Conservation (phyloP, 129 eudicot genomes). For the Calendula officinalis region DNA sequence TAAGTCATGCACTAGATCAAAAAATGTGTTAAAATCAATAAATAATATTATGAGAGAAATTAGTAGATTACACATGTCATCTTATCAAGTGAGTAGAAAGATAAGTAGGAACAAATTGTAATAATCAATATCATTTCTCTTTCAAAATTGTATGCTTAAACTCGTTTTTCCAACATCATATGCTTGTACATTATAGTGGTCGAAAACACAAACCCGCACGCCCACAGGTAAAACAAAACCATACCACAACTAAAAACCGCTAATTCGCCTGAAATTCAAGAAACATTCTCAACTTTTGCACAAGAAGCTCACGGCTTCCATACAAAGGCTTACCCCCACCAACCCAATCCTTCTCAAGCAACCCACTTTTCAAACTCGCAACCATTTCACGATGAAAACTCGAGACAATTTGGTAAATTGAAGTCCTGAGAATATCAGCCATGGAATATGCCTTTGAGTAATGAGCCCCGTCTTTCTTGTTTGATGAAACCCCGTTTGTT, state of each 20-base stretch:
- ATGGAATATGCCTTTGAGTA: constrained; percentile 67
- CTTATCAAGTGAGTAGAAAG: too few relatives aligned
- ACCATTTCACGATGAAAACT: constrained; percentile 71
- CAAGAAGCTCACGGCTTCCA: constrained; percentile 69
- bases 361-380: constrained; percentile 60
- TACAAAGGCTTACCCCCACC: constrained; percentile 45
- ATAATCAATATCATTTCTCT: too few relatives aligned
- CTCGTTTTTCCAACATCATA: constrained; percentile 23
- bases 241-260: constrained; percentile 9
- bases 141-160: too few relatives aligned
- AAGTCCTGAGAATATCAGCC: constrained; percentile 79
- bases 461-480: constrained; percentile 54
- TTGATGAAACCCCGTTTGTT: constrained; percentile 30
- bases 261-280: constrained; percentile 67
- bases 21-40: too few relatives aligned
- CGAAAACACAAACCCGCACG: neutral
- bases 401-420: constrained; percentile 71
- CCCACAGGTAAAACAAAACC: neutral
- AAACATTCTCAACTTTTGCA: constrained; percentile 64
- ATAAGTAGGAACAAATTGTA: too few relatives aligned
- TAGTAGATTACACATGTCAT: too few relatives aligned
- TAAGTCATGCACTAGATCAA: too few relatives aligned
- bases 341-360: constrained; percentile 83
- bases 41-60: too few relatives aligned
- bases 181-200: constrained; percentile 28